Base-by-base conservation (phyloP, 192 early-diverging fungal genomes). In the Phlyctochytrium arcticum region DNA sequence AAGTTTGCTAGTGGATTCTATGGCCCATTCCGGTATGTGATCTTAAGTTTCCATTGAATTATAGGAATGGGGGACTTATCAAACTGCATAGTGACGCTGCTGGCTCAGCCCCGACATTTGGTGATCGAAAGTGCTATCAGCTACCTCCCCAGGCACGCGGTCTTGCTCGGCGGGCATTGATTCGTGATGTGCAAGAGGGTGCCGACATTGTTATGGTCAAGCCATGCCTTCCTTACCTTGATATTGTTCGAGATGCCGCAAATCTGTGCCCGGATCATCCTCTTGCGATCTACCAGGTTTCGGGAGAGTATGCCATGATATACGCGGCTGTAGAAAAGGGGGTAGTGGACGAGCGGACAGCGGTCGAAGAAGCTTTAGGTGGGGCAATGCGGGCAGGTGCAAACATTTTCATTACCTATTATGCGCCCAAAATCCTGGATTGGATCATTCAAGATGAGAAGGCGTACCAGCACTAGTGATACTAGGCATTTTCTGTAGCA, bases 191-290 rank as follows among this genome's bases (percentile, higher is more conserved):
- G 57, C 78, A 70, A 29, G 96, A 99, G 70, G 96, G 96, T 21
- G 96, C 96, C 26, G 96, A 99, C 73, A 86, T 94, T 8, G 80
- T 99, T 30, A 96, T 99, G 91, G 92, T 99, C 68, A 99, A 99
- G 80, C 96, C 96, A 5, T 95, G 89, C 12, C 79, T 78, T 54
- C 94, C 94, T 42, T 99, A 99, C 74, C 76, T 99, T 44, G 96
- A 99, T 65, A 89, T 99, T 65, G 78, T 99, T 7, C 82, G 94
- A 21, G 95, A 99, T 66, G 64, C 75, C 10, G 61, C 65, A 23
- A 75, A 75, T 36, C 35, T 68, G 26, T 54, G 31, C 19, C 85
- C 89, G 9, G 90, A 99, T 67, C 84, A 87, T 39, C 96, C 96
- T n/a, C 77, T 97, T 35, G 93, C 95, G 1, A 91, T 96, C 0